Base-by-base conservation (phyloP, 306 rosid species). In the Casuarina glauca region DNA sequence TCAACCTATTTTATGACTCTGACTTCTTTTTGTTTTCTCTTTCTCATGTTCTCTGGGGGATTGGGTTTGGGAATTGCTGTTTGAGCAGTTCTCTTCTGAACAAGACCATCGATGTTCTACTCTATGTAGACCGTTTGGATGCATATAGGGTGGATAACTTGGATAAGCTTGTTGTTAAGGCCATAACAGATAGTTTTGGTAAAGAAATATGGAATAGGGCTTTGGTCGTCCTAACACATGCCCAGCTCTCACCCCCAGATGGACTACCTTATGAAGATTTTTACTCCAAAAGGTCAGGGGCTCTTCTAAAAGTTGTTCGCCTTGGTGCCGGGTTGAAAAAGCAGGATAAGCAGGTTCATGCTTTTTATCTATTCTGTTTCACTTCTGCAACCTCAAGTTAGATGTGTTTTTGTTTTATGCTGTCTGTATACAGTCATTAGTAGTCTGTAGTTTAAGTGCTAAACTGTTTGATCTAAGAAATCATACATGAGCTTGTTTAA, bases 101-200 rank as follows among this genome's bases (percentile, higher is more conserved):
- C 84, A 95, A 93, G 91, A 95, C 97, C 85, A 88, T 95, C 76
- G 97, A 93, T 78, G 88, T 95, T 81, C 88, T 95, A 81, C 93
- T 95, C 78, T 93, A 91, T 41, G 97, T 95, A 90, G 97, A 95
- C 73, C 99, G 97, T 48, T 80, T 95, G 85, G 99, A 95, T 85
- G 90, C 91, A 2, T 95, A 95, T 84, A 85, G 99, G 76, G 99
- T 95, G 50, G 99, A 95, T 78, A 88, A 85, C 85, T 84, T 95
- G 93, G 99, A 95, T 82, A 92, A 76, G 83, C 89, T 91, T 79
- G 88, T 93, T 9, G 90, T 90, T 72, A 91, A 82, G 70, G 97
- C 97, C 69, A 91, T 95, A 69, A 86, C 97, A 0, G 87, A 87
- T 48, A 93, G 88, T 84, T 91, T 95, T 82, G 97, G 97, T 20